These are phyloP conservation scores for Claviceps africana DNA, from an alignment of 2,329 filamentous ascomycete species.

Conservation along the genomic window DNA sequence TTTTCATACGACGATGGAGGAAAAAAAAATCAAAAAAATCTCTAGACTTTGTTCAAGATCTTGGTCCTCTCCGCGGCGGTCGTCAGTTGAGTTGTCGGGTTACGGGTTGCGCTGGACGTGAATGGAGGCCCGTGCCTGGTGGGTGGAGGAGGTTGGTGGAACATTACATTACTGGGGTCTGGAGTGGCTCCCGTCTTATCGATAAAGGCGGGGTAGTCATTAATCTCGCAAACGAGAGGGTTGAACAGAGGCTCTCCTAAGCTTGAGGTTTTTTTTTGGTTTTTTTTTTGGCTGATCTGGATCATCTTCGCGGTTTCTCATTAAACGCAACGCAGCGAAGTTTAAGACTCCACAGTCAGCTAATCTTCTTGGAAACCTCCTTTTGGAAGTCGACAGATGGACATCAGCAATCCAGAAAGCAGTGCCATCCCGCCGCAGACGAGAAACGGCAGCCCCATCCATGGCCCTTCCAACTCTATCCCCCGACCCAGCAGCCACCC, in stretches of 20 bases:
- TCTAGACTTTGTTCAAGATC: background rate
- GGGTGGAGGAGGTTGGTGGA: background rate
- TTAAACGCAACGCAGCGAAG: background rate
- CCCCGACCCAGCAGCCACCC: conserved; percentile 29
- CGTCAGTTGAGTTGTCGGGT: background rate
- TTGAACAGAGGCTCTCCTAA: too few species aligned
- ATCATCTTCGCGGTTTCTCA: background rate
- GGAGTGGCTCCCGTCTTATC: background rate
- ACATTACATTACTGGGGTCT: background rate
- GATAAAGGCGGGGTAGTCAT: background rate
- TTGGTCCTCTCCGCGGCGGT: background rate
- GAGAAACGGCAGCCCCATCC: conserved; percentile 37
- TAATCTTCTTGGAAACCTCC: conserved; percentile 8
- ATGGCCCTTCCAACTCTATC: conserved; percentile 29
- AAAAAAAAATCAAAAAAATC: background rate
- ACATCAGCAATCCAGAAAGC: conserved; percentile 18
- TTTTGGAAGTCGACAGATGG: conserved; percentile 14
- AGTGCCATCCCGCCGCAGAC: conserved; percentile 20
- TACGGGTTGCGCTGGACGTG: background rate
- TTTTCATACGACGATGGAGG: background rate
- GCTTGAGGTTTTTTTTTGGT: background rate
- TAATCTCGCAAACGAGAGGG: background rate
- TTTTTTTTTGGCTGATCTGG: background rate
- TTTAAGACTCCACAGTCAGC: background rate
- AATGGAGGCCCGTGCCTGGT: background rate